Base-by-base conservation (phyloP, 179 eudicot species). In the Vitellaria paradoxa region DNA sequence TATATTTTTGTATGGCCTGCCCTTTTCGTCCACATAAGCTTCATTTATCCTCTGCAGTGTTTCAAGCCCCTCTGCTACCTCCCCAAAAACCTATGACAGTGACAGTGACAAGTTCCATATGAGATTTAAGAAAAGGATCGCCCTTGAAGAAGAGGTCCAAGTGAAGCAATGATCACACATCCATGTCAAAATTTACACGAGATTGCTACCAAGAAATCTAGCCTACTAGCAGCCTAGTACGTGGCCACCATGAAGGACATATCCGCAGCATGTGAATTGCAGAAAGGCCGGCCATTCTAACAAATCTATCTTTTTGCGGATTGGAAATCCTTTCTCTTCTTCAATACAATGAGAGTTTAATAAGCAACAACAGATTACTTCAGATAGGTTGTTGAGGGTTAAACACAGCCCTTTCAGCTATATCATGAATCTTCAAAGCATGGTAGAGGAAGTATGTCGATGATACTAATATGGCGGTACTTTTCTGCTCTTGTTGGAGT, bases 51-150 rank as follows among this genome's bases (percentile, higher is more conserved):
- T 88, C 72, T 65, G 78, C 24, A 96, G 81, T 7, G 99, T 89
- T n/a, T 96, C 98, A 55, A 77, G 83, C 47, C 98, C 98, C 84
- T 94, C 99, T 23, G 97, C 98, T 62, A 93, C 89, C 90, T 92
- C 98, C 68, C 98, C 99, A 78, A 96, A 96, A 12, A 96, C 93
- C 99, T 96, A 82, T 15, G 18, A 68, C 66, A 18, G 18, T 62
- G 14, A 67, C 57, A 18, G 13, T 68, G n/a, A 67, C 49, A 53
- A 64, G 3, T 62, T 60, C 46, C 13, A 11, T 13, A 13, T 66
- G 26, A 59, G 62, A 46, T 40, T 55, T 65, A 23, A 42, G 45
- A 62, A 49, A 12, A 30, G 23, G 18, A 55, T 9, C 45, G 23
- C 26, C 12, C 20, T 15, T 3, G 13, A 50, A 78, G 42, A 24